These are phyloP conservation scores for Medicago arabica DNA, from an alignment of 306 rosid genomes.

Conservation along the genomic window DNA sequence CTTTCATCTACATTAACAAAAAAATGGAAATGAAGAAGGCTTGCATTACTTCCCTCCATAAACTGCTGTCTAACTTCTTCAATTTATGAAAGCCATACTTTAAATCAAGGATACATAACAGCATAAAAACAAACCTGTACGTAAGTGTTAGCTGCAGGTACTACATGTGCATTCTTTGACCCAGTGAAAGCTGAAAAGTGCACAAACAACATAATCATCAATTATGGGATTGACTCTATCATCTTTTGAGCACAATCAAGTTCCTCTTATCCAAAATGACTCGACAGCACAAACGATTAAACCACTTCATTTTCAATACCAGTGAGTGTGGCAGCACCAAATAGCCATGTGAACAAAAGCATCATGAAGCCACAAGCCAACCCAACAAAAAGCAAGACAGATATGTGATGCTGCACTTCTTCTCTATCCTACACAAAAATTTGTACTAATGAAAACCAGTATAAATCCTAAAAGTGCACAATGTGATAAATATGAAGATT, in stretches of 20 bases:
- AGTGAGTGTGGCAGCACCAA: conserved; percentile 70
- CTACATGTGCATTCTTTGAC: conserved; percentile 63
- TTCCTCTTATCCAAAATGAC: conserved; percentile 28
- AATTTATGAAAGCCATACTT: conserved; percentile 30
- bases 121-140: conserved; percentile 70
- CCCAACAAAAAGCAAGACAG: conserved; percentile 80
- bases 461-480: conserved; percentile 23
- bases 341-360: conserved; percentile 76
- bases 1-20: conserved; percentile 21
- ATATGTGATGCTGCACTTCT: conserved; percentile 75
- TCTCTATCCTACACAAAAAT: conserved; percentile 70
- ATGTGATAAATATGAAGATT: conserved; percentile 27
- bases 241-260: conserved; percentile 34
- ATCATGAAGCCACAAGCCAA: conserved; percentile 76
- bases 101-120: conserved; percentile 1
- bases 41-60: conserved; percentile 23
- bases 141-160: conserved; percentile 84
- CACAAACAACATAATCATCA: conserved; percentile 43
- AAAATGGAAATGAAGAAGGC: conserved; percentile 27
- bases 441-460: conserved; percentile 23
- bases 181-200: conserved; percentile 80
- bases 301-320: conserved; percentile 59
- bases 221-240: conserved; percentile 41
- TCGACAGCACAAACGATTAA: conserved; percentile 35
- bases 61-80: neutral